phyloP scores from a whole-genome alignment of 2,329 filamentous ascomycete genomes.

The Pyricularia grisea region DNA sequence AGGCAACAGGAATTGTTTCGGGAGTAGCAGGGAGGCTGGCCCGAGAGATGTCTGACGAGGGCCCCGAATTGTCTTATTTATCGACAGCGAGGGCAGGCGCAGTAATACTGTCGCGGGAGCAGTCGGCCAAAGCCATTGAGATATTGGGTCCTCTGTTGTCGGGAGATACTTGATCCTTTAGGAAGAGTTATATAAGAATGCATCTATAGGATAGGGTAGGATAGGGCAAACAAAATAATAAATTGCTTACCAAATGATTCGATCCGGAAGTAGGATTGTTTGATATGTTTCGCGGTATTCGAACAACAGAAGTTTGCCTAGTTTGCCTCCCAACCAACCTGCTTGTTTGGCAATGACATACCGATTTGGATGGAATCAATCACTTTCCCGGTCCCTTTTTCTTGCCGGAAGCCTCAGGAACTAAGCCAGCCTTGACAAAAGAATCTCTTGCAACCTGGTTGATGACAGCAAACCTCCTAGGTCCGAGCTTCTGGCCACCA shows the following conservation, averaged over 20 bases:
- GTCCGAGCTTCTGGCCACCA: constrained; percentile 80
- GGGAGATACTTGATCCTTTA: constrained; percentile 14
- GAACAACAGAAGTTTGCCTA: background rate
- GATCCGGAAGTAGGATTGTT: background rate
- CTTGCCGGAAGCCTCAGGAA: constrained; percentile 36
- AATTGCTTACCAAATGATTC: background rate
- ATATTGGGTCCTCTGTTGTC: constrained; percentile 50
- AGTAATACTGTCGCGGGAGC: constrained; percentile 72
- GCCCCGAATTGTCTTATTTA: constrained; percentile 79
- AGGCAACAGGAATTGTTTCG: constrained; percentile 91
- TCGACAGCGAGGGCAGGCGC: constrained; percentile 83
- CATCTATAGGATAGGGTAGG: background rate
- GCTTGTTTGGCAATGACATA: background rate
- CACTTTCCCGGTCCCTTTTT: constrained; percentile 26
- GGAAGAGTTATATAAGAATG: background rate
- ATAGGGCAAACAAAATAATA: background rate
- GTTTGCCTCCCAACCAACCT: background rate
- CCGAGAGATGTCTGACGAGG: constrained; percentile 51
- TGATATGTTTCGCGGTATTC: background rate
- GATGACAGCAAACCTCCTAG: constrained; percentile 83
- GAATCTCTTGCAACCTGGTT: constrained; percentile 79
- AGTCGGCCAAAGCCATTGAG: constrained; percentile 62
- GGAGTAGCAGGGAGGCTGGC: constrained; percentile 80
- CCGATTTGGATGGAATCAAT: background rate
- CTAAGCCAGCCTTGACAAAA: constrained; percentile 67